Percentiles rank a stretch among this genome's conserved stretches.
These are phyloP conservation scores for Podosphaera leucotricha DNA, from an alignment of 2,329 filamentous ascomycete species.

Conservation along the genomic window DNA sequence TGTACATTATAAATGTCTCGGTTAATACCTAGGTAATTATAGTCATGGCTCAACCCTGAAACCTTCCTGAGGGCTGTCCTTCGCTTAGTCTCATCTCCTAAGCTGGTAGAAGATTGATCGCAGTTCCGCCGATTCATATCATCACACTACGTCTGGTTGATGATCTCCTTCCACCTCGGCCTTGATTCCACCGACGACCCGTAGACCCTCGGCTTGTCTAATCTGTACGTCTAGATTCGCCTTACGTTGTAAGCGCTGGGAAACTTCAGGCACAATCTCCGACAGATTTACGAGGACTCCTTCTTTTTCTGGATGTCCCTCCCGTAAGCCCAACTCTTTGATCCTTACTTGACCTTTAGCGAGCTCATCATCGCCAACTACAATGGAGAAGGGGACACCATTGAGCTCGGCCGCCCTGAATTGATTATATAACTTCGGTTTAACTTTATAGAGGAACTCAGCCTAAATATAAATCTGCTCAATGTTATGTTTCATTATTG, in stretches of 20 bases:
- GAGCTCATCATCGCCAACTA: slow-evolving; percentile 78
- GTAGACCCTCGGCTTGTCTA: slow-evolving; percentile 12
- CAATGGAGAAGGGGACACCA: slow-evolving; percentile 64
- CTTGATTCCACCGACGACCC: slow-evolving; percentile 13
- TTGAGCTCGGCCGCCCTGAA: slow-evolving; percentile 74
- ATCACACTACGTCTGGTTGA: not conserved
- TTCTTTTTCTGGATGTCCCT: slow-evolving; percentile 77
- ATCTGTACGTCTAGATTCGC: slow-evolving; percentile 13
- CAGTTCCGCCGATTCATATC: no score
- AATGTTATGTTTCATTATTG: not conserved
- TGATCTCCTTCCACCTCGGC: slow-evolving; percentile 6
- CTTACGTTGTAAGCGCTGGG: slow-evolving; percentile 21
- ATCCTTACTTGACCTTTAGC: slow-evolving; percentile 64
- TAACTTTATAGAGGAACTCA: slow-evolving; percentile 74
- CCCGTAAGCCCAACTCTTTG: slow-evolving; percentile 60
- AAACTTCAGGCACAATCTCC: slow-evolving; percentile 40
- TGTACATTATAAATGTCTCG: no score
- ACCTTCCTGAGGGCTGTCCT: no score
- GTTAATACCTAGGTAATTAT: no score
- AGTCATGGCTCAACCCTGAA: no score
- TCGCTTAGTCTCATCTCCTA: no score
- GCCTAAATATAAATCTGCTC: slow-evolving; percentile 22
- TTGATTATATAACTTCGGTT: slow-evolving; percentile 69
- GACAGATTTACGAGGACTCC: slow-evolving; percentile 48
- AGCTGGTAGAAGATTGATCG: no score